phyloP scores from a whole-genome alignment of 2,329 filamentous ascomycete species.

The Amphichorda felina region DNA sequence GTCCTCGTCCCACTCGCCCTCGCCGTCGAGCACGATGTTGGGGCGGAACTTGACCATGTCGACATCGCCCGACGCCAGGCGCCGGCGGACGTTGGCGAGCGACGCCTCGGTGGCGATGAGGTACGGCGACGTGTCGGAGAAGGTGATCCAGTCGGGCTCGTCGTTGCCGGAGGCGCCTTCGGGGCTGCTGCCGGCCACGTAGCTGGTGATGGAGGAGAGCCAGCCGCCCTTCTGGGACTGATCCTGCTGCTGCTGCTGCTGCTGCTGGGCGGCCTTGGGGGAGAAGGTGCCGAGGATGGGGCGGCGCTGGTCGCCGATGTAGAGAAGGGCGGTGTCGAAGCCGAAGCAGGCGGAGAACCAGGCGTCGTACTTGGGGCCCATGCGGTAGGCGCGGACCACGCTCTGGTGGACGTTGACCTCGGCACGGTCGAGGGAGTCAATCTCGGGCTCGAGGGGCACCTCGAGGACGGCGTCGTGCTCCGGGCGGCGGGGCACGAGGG shows the following conservation, averaged over 20 bases:
- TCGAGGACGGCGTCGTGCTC: slow-evolving; percentile 28
- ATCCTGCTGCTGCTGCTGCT: slow-evolving; percentile 8
- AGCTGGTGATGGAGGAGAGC: slow-evolving; percentile 20
- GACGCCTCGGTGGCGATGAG: slow-evolving; percentile 61
- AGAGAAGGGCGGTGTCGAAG: slow-evolving; percentile 47
- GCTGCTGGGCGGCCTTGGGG: slow-evolving; percentile 19
- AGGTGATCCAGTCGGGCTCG: slow-evolving; percentile 44
- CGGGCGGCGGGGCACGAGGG: slow-evolving; percentile 23
- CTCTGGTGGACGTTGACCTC: slow-evolving; percentile 49
- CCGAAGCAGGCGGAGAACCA: slow-evolving; percentile 62
- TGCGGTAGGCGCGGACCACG: slow-evolving; percentile 45
- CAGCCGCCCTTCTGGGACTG: slow-evolving; percentile 11
- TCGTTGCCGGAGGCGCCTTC: slow-evolving; percentile 5
- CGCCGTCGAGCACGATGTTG: slow-evolving; percentile 57
- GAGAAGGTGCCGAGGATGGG: slow-evolving; percentile 46
- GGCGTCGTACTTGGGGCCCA: slow-evolving; percentile 44
- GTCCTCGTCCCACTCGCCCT: slow-evolving; percentile 55
- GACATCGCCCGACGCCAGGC: slow-evolving; percentile 38
- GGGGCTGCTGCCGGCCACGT: slow-evolving; percentile 10
- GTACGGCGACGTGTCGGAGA: slow-evolving; percentile 65
- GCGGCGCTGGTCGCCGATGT: slow-evolving; percentile 49
- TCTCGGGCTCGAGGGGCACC: slow-evolving; percentile 44
- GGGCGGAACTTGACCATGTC: slow-evolving; percentile 61
- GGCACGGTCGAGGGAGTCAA: slow-evolving; percentile 29
- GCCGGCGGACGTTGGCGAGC: slow-evolving; percentile 49